Evolutionary conservation across 2,329 filamentous ascomycete species (phyloP), one percentile per base, ranked within the genome.

Genomic region (Catunica adiposa): DNA sequence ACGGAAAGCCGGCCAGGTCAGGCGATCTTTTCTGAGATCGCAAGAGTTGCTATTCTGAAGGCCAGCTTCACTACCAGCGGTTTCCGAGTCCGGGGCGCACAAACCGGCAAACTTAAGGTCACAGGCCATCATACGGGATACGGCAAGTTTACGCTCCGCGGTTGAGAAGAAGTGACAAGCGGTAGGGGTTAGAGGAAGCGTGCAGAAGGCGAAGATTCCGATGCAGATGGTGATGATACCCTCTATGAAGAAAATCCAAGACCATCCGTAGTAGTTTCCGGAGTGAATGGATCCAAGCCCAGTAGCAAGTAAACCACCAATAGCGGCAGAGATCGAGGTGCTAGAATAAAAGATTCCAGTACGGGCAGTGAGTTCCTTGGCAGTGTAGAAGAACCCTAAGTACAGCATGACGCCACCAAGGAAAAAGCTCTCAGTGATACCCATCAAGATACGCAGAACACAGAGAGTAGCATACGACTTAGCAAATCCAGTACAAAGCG

Each of bases 301-400:
- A 58, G 69, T 69, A 37, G 67, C 66, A 7, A 73, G 63, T 20
- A 73, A 69, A 6, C 67, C 71, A 8, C 78, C 79, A 61, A 83
- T 82, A 0, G 77, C 82, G 0, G 83, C 83, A 0, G 81, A 80
- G 0, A 86, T 68, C 0, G 83, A 81, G 0, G 82, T 82, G 0
- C 81, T 81, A 2, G 79, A 83, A 69, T 63, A 64, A 47, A 64
- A 63, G 1, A 63, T 56, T 3, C 62, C 62, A 4, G 62, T 59
- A 1, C 62, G 60, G n/a, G 60, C 42, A 8, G 61, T 59, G 26
- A 64, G 58, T 37, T 64, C 59, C n/a, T 61, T 57, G 3, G 55
- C 48, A 1, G 59, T 61, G 29, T 64, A 64, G 51, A 63, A 64
- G 51, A 63, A 62, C 14, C 58, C 61, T n/a, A 64, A 59, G 29